A percentile compares a stretch with the other conserved stretches of the same genome.
phyloP scores from a whole-genome alignment of 2,329 filamentous ascomycete species.

The Davidsoniella neocaledoniae region DNA sequence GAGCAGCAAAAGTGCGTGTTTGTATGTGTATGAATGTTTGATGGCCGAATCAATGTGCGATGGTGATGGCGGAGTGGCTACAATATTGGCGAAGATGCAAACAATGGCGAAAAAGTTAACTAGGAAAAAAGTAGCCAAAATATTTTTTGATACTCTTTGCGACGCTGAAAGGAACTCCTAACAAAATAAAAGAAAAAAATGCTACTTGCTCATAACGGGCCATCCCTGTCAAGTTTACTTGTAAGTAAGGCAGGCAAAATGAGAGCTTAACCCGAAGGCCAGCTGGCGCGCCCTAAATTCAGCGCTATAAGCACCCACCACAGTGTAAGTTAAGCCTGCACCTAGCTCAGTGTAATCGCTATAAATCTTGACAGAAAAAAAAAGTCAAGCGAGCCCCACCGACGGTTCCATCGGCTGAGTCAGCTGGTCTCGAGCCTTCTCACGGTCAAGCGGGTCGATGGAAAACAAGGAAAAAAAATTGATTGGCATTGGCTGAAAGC shows the following conservation, averaged over 20 bases:
- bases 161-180: neutral
- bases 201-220: too few relatives aligned
- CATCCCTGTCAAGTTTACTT: neutral
- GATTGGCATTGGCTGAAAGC: slow-evolving; percentile 13
- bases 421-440: too few relatives aligned
- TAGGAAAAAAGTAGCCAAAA: slow-evolving; percentile 1
- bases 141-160: slow-evolving; percentile 5
- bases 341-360: too few relatives aligned
- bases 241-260: too few relatives aligned
- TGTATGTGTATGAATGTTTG: neutral
- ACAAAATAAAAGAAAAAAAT: neutral
- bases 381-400: too few relatives aligned
- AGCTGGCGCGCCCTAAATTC: neutral
- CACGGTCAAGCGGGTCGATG: too few relatives aligned
- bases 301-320: neutral
- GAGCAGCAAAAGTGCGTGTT: slow-evolving; percentile 17
- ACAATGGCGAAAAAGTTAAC: neutral
- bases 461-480: slow-evolving; percentile 7
- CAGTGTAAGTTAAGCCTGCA: too few relatives aligned
- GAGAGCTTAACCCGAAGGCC: neutral
- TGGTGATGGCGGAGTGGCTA: too few relatives aligned
- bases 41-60: neutral
- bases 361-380: too few relatives aligned
- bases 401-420: too few relatives aligned
- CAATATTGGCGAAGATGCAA: too few relatives aligned